Percentiles rank a stretch among this genome's conserved stretches.
Evolutionary conservation across 2,329 filamentous ascomycete species (phyloP).

Genomic region (Zymoseptoria ardabiliae): DNA sequence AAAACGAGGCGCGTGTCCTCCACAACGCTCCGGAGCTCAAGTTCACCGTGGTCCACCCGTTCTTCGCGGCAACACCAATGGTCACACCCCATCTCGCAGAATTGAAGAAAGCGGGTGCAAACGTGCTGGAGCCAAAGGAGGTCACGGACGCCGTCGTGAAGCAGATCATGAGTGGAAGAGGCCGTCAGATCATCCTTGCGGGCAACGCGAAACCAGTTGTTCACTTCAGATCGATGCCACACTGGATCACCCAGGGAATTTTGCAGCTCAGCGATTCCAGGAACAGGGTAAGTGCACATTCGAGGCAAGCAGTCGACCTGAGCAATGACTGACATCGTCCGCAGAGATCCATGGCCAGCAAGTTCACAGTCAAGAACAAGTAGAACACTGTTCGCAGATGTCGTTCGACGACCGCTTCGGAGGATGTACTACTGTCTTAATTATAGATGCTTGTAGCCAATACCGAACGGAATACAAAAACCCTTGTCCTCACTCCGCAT

Average conservation of each 20-base stretch:
- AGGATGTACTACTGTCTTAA: background rate
- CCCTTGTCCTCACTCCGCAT: background rate
- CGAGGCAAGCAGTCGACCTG: background rate
- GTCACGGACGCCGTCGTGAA: conserved; percentile 38
- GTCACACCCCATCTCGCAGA: conserved; percentile 28
- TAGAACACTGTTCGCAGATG: background rate
- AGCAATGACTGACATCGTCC: background rate
- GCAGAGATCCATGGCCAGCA: background rate
- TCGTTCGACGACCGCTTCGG: background rate
- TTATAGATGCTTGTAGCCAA: background rate
- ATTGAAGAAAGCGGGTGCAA: conserved; percentile 26
- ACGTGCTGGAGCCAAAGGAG: conserved; percentile 33
- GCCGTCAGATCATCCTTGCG: conserved; percentile 37
- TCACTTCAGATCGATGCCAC: conserved; percentile 8
- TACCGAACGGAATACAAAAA: background rate
- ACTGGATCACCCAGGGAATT: conserved; percentile 10
- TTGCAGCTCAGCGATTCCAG: conserved; percentile 6
- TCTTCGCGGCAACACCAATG: conserved; percentile 37
- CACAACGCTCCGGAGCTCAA: conserved; percentile 38
- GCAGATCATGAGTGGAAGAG: conserved; percentile 36
- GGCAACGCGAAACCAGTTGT: conserved; percentile 11
- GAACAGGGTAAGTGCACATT: background rate
- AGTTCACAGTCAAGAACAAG: background rate
- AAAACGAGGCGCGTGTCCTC: conserved; percentile 35
- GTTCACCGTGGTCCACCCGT: conserved; percentile 37